Evolutionary conservation across 768 basidiomycete genomes (phyloP).

Genomic region (Podaxis sp.): DNA sequence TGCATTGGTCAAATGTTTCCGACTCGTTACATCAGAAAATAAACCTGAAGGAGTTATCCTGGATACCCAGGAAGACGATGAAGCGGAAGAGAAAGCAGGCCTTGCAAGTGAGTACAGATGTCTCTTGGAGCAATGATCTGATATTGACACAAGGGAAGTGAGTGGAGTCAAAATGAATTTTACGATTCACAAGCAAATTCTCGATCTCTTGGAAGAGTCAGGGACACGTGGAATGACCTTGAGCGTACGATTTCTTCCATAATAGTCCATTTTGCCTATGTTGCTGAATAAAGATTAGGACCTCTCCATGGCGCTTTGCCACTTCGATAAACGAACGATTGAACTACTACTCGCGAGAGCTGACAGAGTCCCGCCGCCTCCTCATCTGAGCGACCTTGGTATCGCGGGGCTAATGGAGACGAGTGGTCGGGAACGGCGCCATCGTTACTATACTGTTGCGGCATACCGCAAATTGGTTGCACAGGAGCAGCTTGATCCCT

Average conservation of each 20-base stretch:
- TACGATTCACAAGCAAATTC: constrained; percentile 75
- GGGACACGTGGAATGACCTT: constrained; percentile 69
- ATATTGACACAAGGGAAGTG: constrained; percentile 13
- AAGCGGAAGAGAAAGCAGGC: constrained; percentile 25
- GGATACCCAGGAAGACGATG: constrained; percentile 40
- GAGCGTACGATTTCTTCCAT: constrained; percentile 39
- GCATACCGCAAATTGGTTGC: constrained; percentile 62
- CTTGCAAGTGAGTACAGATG: constrained; percentile 23
- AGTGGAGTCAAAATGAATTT: constrained; percentile 51
- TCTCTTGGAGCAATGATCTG: neutral
- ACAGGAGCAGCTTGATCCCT: constrained; percentile 60
- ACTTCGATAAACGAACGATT: constrained; percentile 77
- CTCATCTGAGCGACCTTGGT: constrained; percentile 68
- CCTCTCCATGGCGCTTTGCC: constrained; percentile 52
- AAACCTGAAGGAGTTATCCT: constrained; percentile 32
- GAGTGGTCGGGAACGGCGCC: constrained; percentile 78
- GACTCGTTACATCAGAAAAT: constrained; percentile 46
- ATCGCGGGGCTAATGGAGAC: constrained; percentile 77
- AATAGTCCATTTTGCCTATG: neutral
- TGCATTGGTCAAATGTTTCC: constrained; percentile 59
- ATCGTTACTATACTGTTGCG: constrained; percentile 75
- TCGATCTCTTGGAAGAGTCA: constrained; percentile 66
- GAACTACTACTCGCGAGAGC: constrained; percentile 76
- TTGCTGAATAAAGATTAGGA: constrained; percentile 39
- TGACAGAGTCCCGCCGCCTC: constrained; percentile 57